Percentiles rank a stretch among this genome's conserved stretches.
Conservation (phyloP, 257 asterid species). For the Coffea eugenioides region DNA sequence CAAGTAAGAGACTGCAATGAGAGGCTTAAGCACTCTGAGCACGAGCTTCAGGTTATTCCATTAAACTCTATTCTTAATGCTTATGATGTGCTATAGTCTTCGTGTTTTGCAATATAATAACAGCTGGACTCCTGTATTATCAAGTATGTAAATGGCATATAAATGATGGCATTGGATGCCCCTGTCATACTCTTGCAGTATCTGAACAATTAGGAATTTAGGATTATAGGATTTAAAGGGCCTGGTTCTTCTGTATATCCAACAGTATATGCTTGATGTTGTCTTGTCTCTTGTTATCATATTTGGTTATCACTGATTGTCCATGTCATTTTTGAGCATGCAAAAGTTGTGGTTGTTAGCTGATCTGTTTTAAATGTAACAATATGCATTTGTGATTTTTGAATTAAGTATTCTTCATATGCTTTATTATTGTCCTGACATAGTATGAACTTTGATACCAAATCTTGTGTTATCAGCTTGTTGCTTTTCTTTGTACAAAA, state of each 20-base stretch:
- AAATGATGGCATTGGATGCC: background rate
- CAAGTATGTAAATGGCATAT: background rate
- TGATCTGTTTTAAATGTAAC: background rate
- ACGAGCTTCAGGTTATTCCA: constrained; percentile 68
- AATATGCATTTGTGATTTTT: background rate
- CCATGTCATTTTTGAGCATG: background rate
- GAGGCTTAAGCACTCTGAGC: constrained; percentile 60
- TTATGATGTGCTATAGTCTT: background rate
- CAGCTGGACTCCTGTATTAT: background rate
- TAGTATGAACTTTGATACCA: background rate
- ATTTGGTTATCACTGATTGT: background rate
- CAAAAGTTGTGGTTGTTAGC: background rate
- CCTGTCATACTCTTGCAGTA: background rate
- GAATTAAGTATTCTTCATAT: background rate
- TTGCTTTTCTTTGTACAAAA: background rate
- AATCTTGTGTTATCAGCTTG: background rate
- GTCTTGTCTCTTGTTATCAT: background rate
- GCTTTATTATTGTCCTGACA: background rate
- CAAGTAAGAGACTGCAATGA: constrained; percentile 64
- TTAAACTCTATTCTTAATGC: constrained; percentile 1
- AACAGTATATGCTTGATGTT: background rate
- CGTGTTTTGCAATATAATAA: background rate
- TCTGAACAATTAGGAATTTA: background rate
- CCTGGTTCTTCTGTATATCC: background rate
- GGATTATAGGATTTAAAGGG: background rate